Evolutionary conservation across 495 filamentous ascomycete species (phyloP), one percentile per base, ranked within the genome.

Genomic region (Bathelium albidoporum): DNA sequence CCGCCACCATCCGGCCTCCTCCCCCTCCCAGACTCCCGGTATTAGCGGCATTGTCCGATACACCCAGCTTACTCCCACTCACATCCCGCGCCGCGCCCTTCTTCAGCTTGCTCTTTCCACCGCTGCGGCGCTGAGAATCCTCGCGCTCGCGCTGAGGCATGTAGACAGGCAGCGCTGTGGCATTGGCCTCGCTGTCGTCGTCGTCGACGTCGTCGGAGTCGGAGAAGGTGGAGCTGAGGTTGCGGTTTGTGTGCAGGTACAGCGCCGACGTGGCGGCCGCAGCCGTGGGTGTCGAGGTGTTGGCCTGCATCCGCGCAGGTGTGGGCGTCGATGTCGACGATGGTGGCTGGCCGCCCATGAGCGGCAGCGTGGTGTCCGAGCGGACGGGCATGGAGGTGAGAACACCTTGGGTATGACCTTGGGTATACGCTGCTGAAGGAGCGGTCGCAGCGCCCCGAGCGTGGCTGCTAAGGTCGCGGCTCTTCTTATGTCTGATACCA

Each of bases 1-100:
- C 44, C 44, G 44, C 44, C 16, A 5, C 44, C 10, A 12, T 73
- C 64, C 55, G 73, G 71, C 49, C 70, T 68, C 52, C 76, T 75
- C 29, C 71, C 67, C 52, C 79, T 77, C 32, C 79, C 77, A 52
- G 71, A 73, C 61, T 73, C 24, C 49, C 20, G 22, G 22, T 16
- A 49, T 12, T 20, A 49, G 44, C 10, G 0, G 12, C 64, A 14
- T 65, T 69, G 45, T 65, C 65, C 59, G 32, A 68, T 67, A 20
- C 67, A 62, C 16, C 49, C 62, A 22, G 31, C 28, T 41, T 41
- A 20, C 44, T 20, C 0, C 12, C 10, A 49, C 44, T 20, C 12
- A 20, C n/a, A 20, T 49, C 44, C n/a, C 44, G 5, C 22, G 49
- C 12, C 9, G 24, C 22, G 7, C 22, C 49, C 49, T 55, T 55